Conservation (phyloP, 2,329 filamentous ascomycete genomes). For the Diaporthe longicolla region DNA sequence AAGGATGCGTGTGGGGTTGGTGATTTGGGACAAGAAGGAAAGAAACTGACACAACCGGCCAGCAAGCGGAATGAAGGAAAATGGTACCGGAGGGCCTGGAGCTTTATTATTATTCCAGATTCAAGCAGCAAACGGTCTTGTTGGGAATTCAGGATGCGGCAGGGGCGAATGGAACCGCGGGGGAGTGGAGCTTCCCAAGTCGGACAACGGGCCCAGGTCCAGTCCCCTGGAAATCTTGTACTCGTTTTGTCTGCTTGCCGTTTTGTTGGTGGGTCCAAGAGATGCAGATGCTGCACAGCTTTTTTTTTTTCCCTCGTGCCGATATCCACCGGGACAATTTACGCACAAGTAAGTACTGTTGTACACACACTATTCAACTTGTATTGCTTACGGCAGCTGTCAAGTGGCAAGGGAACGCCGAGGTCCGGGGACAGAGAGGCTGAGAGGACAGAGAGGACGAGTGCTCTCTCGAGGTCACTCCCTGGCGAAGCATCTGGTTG, state of each 20-base stretch:
- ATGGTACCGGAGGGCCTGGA: not conserved
- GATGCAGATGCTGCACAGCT: slow-evolving; percentile 28
- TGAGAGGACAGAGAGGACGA: not conserved
- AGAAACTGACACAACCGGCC: slow-evolving; percentile 11
- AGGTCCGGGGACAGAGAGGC: slow-evolving; percentile 16
- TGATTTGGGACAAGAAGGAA: not conserved
- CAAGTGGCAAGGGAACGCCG: slow-evolving; percentile 28
- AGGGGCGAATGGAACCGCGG: slow-evolving; percentile 35
- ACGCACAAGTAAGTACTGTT: not conserved
- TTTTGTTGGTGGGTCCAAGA: slow-evolving; percentile 34
- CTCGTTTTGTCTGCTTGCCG: slow-evolving; percentile 28
- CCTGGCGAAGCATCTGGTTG: not conserved
- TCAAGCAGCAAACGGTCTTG: slow-evolving; percentile 20
- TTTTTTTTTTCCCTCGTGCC: slow-evolving; percentile 4
- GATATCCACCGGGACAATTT: slow-evolving; percentile 20
- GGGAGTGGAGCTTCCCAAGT: slow-evolving; percentile 35
- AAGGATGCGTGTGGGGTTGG: not conserved
- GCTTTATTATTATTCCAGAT: slow-evolving; percentile 32
- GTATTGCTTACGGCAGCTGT: slow-evolving; percentile 11
- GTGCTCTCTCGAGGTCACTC: not conserved
- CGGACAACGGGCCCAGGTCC: slow-evolving; percentile 28
- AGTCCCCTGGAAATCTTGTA: slow-evolving; percentile 29
- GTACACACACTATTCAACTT: not conserved
- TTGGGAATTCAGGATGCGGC: slow-evolving; percentile 35
- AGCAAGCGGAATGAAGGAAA: not conserved